A percentile compares a stretch with the other conserved stretches of the same genome.
Conservation (phyloP, 768 basidiomycete species). For the Sporobolomyces pararoseus region DNA sequence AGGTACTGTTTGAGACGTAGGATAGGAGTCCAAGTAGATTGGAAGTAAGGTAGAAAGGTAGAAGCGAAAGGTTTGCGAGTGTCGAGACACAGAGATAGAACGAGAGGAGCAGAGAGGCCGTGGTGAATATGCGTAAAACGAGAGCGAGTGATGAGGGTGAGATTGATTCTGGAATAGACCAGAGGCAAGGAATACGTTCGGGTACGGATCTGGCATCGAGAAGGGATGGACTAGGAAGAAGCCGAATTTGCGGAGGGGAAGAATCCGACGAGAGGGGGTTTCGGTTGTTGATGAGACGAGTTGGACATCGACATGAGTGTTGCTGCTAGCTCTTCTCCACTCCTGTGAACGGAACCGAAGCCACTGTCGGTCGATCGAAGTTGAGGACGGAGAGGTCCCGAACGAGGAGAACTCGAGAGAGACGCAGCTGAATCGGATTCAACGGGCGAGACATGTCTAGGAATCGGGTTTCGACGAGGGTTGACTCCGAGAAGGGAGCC, state of each 20-base stretch:
- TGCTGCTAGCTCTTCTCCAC: not conserved
- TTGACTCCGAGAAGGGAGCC: not conserved
- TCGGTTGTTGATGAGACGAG: not conserved
- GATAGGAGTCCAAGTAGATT: not conserved
- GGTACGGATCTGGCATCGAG: not conserved
- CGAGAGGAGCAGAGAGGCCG: not conserved
- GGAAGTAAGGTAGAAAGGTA: not conserved
- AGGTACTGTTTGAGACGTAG: not conserved
- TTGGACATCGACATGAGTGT: not conserved
- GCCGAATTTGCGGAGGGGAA: slow-evolving; percentile 1
- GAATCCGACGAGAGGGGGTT: slow-evolving; percentile 15
- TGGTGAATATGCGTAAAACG: not conserved
- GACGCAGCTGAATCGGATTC: slow-evolving; percentile 10
- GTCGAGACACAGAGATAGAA: not conserved
- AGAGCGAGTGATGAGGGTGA: not conserved
- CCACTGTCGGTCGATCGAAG: slow-evolving; percentile 24
- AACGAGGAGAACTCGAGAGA: slow-evolving; percentile 6
- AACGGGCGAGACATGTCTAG: slow-evolving; percentile 11
- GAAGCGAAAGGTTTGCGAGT: not conserved
- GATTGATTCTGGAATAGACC: not conserved
- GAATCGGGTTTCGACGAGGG: not conserved
- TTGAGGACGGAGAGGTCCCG: not conserved
- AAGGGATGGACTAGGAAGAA: not conserved
- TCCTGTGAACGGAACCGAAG: slow-evolving; percentile 16
- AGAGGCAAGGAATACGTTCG: not conserved